Evolutionary conservation across 768 basidiomycete genomes (phyloP), one percentile per base, ranked within the genome.

Genomic region (Floccularia luteovirens): DNA sequence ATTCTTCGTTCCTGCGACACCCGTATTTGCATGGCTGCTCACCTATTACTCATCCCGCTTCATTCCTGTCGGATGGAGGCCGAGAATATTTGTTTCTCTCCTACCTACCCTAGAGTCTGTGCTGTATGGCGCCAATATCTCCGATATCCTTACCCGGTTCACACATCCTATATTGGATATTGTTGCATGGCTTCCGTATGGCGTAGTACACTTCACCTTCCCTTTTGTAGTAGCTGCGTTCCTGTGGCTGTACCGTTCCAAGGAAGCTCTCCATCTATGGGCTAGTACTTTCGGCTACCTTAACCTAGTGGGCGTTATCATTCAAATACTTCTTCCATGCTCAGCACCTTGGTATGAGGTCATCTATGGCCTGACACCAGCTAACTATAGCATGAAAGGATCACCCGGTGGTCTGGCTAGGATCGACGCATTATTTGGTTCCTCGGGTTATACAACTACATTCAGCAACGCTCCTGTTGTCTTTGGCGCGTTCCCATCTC

Each of bases 321-420:
- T 80, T 42, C 94, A 97, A 57, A 81, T 96, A 54, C 53, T 89
- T 24, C 72, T 98, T 42, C 96, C 94, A 0, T 96, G 92, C 53
- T 81, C 94, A 1, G 83, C 96, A 1, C 96, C 96, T 4, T 86
- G 96, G 96, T 99, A 98, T 61, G 94, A 98, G 55, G 75, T 98
- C 51, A 90, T 96, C 48, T 83, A 98, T 56, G 96, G 96, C 1
- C 79, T 97, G 25, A 94, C 90, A 0, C 96, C 96, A 0, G 96
- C 96, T 23, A 77, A 90, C 52, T 98, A 98, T 66, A 66, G 66
- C 35, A 92, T 94, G 74, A 79, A 77, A 33, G 96, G 96, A 16
- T 97, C 92, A 0, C 79, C 96, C 2, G 94, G 91, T 6, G 96
- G 96, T 1, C 75, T 98, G 10, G 79, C 82, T 20, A 82, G 94